A percentile compares a stretch with the other conserved stretches of the same genome.
phyloP scores from a whole-genome alignment of 2,329 filamentous ascomycete species.

The Paecilomyces fulvus region DNA sequence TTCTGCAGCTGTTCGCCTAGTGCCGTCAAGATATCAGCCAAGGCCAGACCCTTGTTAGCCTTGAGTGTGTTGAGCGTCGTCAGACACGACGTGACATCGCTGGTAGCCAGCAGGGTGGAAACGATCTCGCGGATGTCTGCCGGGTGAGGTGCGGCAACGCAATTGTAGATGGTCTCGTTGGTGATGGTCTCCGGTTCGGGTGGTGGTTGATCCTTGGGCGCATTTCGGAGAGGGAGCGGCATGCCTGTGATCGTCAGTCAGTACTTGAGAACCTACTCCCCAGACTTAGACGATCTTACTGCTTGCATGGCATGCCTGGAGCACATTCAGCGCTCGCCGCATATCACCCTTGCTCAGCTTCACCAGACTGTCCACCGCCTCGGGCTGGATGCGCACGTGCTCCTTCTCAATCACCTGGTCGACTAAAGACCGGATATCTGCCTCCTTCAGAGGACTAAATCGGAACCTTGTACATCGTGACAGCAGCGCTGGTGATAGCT shows the following conservation, averaged over 20 bases:
- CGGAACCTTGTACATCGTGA: slow-evolving; percentile 91
- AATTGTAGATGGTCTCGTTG: slow-evolving; percentile 89
- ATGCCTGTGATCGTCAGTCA: slow-evolving; percentile 44
- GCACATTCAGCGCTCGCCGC: slow-evolving; percentile 85
- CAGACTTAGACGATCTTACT: slow-evolving; percentile 45
- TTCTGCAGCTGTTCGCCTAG: slow-evolving; percentile 73
- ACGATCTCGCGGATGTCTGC: slow-evolving; percentile 79
- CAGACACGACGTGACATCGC: slow-evolving; percentile 82
- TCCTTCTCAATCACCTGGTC: slow-evolving; percentile 87
- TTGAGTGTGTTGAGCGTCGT: slow-evolving; percentile 85
- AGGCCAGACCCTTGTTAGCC: slow-evolving; percentile 70
- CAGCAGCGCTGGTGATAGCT: slow-evolving; percentile 83
- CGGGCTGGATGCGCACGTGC: slow-evolving; percentile 68
- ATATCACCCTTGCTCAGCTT: slow-evolving; percentile 90
- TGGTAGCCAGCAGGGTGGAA: slow-evolving; percentile 70
- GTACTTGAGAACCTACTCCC: slow-evolving; percentile 6
- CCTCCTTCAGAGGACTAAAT: slow-evolving; percentile 86
- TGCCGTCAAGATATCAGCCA: slow-evolving; percentile 88
- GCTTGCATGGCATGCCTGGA: slow-evolving; percentile 93
- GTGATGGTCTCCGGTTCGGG: slow-evolving; percentile 77
- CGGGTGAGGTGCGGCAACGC: slow-evolving; percentile 90
- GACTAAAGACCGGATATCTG: slow-evolving; percentile 74
- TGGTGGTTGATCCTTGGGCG: slow-evolving; percentile 47
- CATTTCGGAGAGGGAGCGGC: slow-evolving; percentile 54
- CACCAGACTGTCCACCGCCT: slow-evolving; percentile 76